Percentiles rank a stretch among this genome's conserved stretches.
Evolutionary conservation across 768 basidiomycete genomes (phyloP).

Genomic region (Lepiota venenata): DNA sequence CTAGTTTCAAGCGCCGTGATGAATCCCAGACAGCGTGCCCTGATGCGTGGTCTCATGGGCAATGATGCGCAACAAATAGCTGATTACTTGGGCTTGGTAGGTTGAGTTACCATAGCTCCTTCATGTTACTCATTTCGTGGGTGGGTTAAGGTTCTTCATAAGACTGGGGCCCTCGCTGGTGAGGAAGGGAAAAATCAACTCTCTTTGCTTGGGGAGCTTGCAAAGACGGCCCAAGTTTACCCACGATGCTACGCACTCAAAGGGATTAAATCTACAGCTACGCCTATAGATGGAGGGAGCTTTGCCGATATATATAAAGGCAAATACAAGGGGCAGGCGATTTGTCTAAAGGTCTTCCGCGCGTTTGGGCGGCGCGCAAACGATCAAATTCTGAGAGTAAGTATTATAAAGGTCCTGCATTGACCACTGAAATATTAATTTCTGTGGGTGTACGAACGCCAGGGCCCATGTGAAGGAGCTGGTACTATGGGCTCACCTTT

Average conservation of each 20-base stretch:
- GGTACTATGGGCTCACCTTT: conserved; percentile 28
- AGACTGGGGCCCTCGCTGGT: not conserved
- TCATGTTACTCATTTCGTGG: no score
- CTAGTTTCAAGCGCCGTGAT: no score
- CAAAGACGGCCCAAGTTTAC: not conserved
- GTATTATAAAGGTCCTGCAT: no score
- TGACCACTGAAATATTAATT: not conserved
- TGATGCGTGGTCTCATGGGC: no score
- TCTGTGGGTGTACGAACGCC: no score
- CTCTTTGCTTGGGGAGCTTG: conserved; percentile 1
- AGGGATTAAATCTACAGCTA: not conserved
- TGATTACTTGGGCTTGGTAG: no score
- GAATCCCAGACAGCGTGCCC: no score
- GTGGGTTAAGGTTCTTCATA: not conserved
- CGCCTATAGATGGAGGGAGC: not conserved
- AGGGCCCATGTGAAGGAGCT: conserved; percentile 20
- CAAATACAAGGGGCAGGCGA: not conserved
- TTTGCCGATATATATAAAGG: conserved; percentile 7
- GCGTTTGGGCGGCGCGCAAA: not conserved
- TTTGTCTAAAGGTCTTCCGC: conserved; percentile 9
- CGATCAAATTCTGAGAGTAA: not conserved
- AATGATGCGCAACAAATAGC: no score
- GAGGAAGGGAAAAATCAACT: not conserved
- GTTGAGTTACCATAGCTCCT: no score
- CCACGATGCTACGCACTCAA: not conserved